Percentiles rank a stretch among this genome's conserved stretches.
Evolutionary conservation across 148 eudicot genomes (phyloP).

Genomic region (Chenopodium berlandieri): DNA sequence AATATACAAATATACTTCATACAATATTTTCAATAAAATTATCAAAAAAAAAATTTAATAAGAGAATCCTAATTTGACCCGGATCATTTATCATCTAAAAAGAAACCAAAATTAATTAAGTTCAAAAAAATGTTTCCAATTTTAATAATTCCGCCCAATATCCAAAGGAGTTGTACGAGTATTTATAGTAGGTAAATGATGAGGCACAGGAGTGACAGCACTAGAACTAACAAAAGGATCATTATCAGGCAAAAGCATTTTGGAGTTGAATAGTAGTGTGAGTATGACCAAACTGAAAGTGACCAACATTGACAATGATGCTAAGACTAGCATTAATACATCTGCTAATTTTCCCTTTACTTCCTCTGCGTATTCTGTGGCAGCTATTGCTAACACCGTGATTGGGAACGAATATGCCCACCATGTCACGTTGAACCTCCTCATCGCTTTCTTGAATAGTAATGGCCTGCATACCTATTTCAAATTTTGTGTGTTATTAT

Average conservation of each 20-base stretch:
- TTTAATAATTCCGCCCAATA: not conserved
- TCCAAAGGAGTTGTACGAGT: not conserved
- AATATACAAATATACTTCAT: too few relatives aligned
- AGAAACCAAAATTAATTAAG: not conserved
- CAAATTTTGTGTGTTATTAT: too few relatives aligned
- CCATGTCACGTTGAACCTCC: slow-evolving; percentile 37
- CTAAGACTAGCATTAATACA: slow-evolving; percentile 31
- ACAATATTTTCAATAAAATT: not conserved
- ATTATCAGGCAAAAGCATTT: slow-evolving; percentile 26
- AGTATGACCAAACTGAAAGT: slow-evolving; percentile 32
- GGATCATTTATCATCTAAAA: not conserved
- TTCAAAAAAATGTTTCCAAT: not conserved
- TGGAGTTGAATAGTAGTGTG: slow-evolving; percentile 37
- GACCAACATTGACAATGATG: slow-evolving; percentile 33
- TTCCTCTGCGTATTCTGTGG: slow-evolving; percentile 46
- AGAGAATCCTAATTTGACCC: slow-evolving; percentile 20
- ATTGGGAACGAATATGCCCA: slow-evolving; percentile 34
- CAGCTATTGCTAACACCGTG: slow-evolving; percentile 41
- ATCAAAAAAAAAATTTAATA: not conserved
- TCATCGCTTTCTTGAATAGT: slow-evolving; percentile 32
- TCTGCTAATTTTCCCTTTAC: slow-evolving; percentile 35
- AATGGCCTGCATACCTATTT: slow-evolving; percentile 31
- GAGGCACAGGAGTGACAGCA: not conserved
- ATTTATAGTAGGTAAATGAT: slow-evolving; percentile 5
- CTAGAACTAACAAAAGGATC: slow-evolving; percentile 2